Conservation (phyloP, 345 rosid species). For the Gossypium thurberi region DNA sequence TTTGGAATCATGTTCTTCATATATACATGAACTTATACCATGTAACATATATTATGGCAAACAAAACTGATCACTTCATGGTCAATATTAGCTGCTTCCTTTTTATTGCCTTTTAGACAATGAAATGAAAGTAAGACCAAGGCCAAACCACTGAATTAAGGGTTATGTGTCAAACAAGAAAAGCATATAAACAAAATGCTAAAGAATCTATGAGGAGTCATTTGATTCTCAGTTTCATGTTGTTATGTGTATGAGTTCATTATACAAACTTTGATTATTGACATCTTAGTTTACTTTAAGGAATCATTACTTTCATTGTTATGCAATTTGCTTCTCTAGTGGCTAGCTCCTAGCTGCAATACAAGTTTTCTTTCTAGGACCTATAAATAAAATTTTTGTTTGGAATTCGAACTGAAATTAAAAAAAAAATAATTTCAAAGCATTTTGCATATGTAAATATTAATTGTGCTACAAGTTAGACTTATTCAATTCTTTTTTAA, state of each 20-base stretch:
- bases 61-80: neutral
- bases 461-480: no score
- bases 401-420: no score
- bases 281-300: neutral
- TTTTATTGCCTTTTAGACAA: neutral
- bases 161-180: neutral
- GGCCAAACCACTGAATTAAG: neutral
- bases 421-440: no score
- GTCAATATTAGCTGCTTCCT: neutral
- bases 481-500: no score
- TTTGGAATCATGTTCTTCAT: neutral
- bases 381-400: no score
- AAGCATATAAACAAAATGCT: neutral
- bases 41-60: neutral
- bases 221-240: neutral
- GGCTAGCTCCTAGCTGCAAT: neutral
- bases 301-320: neutral
- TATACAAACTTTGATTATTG: neutral
- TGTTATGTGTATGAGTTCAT: neutral
- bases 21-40: constrained; percentile 3
- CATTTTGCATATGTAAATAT: no score
- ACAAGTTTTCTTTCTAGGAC: neutral
- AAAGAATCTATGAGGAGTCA: neutral
- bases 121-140: neutral
- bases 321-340: neutral